Evolutionary conservation across 805 yeast genomes (phyloP), one percentile per base, ranked within the genome.

Genomic region (Clavispora phyllophila): DNA sequence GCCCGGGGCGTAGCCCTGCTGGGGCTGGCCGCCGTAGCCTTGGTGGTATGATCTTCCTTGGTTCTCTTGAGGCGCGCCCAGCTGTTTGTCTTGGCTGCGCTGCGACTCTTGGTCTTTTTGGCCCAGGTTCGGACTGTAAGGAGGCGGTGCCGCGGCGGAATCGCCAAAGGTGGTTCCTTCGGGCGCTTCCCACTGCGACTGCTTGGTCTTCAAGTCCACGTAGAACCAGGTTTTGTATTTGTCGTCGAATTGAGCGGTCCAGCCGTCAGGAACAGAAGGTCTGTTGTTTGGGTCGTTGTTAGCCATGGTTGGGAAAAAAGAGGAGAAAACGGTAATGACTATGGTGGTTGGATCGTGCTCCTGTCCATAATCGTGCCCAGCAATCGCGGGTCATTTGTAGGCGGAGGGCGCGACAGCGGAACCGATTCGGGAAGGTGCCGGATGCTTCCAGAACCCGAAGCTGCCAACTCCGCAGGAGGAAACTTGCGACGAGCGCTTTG

Each of bases 161-260:
- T 17, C 42, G n/a, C 36, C 36, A 58, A 76, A 75, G 1, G 51
- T 58, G 0, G 87, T 78, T 1, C 84, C 84, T 9, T 47, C 45
- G 13, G 96, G 97, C 12, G 81, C 79, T 41, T 87, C 96, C 98
- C 98, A 91, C 62, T 89, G 96, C 0, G 96, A 87, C 51, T 78
- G 69, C 46, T 85, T 83, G 12, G 87, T 77, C 13, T 71, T 56
- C 49, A 85, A 65, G 53, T 88, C 72, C n/a, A 91, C 96, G 56
- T 81, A 91, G 61, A 82, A 91, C 81, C 82, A 87, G 2, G 84
- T 78, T 39, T 74, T 71, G 58, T 84, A 84, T 44, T 81, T 70
- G 9, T 80, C 82, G 56, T 84, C 89, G 64, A 77, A 81, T 39
- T 81, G 80, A 34, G 93, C 83, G 45, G 81, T 65, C 90, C 90